Base-by-base conservation (phyloP, 495 filamentous ascomycete species). In the Jackrogersella minutella region DNA sequence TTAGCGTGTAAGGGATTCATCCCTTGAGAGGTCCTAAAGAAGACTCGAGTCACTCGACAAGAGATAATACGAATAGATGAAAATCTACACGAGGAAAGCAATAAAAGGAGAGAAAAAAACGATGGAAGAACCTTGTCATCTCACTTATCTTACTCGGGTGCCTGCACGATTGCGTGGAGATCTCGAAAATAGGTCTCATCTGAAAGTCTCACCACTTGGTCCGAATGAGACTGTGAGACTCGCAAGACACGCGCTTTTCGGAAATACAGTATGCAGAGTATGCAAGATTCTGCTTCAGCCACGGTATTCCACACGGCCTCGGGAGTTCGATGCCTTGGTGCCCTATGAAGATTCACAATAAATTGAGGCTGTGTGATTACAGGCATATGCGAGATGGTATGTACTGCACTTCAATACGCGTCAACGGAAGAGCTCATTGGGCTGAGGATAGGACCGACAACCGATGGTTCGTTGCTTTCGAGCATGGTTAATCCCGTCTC, bases 121-220 rank as follows among this genome's bases (percentile, higher is more conserved):
- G 34, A n/a, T 24, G 24, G 30, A 21, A n/a, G 37, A 44, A 26
- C 57, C 41, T 49, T 61, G 43, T 26, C 26, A 61, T 57, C 53
- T 56, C 16, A 41, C 1, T 26, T 19, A 61, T 57, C 53, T 56
- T 13, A 41, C 1, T 41, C 65, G 59, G 65, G 54, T 63, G 44
- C 47, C 41, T 52, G 37, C 62, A 53, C n/a, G 39, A 14, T n/a
- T 19, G 37, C 31, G 5, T 44, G 39, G 59, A 54, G 54, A 64
- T 59, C 54, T 54, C 55, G 54, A 60, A 46, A 43, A 60, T 41
- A 59, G 34, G 55, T 59, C 33, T 69, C 49, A 64, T 69, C 55
- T 69, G 54, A 44, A 37, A 51, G 58, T 69, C 36, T 56, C 36
- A 57, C 60, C 19, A 59, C 33, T 44, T 34, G 44, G 26, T 33